A percentile compares a stretch with the other conserved stretches of the same genome.
Evolutionary conservation across 140 eudicot species (phyloP).

Genomic region (Anethum foeniculum): DNA sequence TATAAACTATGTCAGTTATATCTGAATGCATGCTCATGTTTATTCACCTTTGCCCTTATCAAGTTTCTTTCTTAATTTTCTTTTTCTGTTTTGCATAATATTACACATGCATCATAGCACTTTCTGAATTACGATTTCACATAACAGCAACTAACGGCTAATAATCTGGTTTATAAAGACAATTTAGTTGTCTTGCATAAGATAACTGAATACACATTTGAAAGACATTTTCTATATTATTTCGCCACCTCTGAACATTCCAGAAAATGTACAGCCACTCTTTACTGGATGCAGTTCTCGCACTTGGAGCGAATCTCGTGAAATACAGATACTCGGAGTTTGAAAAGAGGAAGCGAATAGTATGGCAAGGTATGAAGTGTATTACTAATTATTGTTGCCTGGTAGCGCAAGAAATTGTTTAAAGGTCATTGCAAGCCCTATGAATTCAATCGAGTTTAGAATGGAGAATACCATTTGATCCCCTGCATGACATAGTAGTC

Average conservation of each 20-base stretch:
- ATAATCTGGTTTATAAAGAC: neutral
- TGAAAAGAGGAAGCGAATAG: neutral
- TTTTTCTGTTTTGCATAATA: too few species aligned
- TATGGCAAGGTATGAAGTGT: neutral
- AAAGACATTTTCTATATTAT: neutral
- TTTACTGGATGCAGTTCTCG: neutral
- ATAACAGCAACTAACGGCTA: too few species aligned
- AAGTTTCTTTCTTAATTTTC: too few species aligned
- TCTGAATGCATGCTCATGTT: too few species aligned
- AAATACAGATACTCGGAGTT: neutral
- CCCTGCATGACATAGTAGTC: slow-evolving; percentile 2
- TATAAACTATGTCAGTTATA: too few species aligned
- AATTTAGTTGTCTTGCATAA: too few species aligned
- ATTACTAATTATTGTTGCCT: neutral
- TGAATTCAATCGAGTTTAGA: slow-evolving; percentile 3
- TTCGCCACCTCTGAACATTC: neutral
- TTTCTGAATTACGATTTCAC: too few species aligned
- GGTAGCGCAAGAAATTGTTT: slow-evolving; percentile 8
- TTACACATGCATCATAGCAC: too few species aligned
- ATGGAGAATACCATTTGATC: slow-evolving; percentile 12
- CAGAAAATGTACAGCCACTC: neutral
- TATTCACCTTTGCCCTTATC: too few species aligned
- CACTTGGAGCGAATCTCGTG: neutral
- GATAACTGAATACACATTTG: neutral
- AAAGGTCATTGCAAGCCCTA: slow-evolving; percentile 11